A percentile compares a stretch with the other conserved stretches of the same genome.
Conservation (phyloP, 371 early-diverging fungal species). For the Vairimorpha apis region DNA sequence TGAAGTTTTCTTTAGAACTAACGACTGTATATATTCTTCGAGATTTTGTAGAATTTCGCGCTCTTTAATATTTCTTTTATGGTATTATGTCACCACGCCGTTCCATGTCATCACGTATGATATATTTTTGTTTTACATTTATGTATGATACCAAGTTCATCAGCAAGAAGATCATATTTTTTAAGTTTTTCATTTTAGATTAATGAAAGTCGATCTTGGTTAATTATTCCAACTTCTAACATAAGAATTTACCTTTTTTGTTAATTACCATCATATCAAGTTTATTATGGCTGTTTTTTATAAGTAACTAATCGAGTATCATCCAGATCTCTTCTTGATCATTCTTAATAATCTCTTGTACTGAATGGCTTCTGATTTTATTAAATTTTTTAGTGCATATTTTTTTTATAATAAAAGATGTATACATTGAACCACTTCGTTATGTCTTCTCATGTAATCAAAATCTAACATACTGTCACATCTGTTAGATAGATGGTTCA, state of each 20-base stretch:
- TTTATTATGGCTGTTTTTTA: neutral
- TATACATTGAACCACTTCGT: neutral
- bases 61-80: neutral
- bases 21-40: neutral
- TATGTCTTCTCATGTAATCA: constrained; percentile 9
- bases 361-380: neutral
- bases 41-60: neutral
- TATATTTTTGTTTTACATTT: neutral
- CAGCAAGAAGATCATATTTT: neutral
- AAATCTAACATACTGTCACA: neutral
- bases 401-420: neutral
- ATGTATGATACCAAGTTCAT: neutral
- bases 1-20: neutral
- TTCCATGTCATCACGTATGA: neutral
- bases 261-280: neutral
- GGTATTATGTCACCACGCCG: constrained; percentile 1
- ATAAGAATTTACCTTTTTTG: neutral
- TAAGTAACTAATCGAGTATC: neutral
- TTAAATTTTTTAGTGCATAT: neutral
- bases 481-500: neutral
- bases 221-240: neutral
- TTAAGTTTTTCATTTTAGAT: neutral
- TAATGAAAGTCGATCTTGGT: neutral
- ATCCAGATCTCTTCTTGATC: neutral
- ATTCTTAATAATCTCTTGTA: neutral